phyloP scores from a whole-genome alignment of 306 rosid species.

The Gastrolobium bilobum region DNA sequence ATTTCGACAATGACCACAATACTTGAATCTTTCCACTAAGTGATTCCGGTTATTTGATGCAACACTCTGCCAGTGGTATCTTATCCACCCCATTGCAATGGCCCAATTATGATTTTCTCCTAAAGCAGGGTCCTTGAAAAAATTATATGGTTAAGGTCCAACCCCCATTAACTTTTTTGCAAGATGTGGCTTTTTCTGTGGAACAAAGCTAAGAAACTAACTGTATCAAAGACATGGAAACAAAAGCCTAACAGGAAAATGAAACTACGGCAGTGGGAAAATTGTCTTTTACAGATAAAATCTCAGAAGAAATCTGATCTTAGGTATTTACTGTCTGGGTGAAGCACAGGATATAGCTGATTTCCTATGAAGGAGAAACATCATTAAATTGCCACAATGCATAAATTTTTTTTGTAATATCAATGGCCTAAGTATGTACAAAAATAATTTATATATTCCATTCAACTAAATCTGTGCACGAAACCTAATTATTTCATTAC shows the following conservation, averaged over 20 bases:
- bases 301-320: not conserved
- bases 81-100: not conserved
- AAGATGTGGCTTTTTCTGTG: not conserved
- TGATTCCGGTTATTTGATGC: not conserved
- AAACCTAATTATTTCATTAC: constrained; percentile 11
- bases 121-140: constrained; percentile 1
- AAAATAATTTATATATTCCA: not conserved
- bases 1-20: not conserved
- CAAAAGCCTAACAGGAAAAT: not conserved
- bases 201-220: constrained; percentile 25
- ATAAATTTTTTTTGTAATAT: no score
- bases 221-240: not conserved
- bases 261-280: not conserved
- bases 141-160: constrained; percentile 12
- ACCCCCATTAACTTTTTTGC: not conserved
- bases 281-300: not conserved
- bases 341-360: not conserved
- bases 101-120: not conserved
- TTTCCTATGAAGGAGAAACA: constrained; percentile 16
- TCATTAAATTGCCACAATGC: constrained; percentile 2
- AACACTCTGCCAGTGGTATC: not conserved
- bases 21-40: not conserved
- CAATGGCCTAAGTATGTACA: not conserved
- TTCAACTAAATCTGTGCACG: constrained; percentile 8
- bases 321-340: not conserved